Evolutionary conservation across 2,329 filamentous ascomycete species (phyloP).

Genomic region (Aspergillus texensis): DNA sequence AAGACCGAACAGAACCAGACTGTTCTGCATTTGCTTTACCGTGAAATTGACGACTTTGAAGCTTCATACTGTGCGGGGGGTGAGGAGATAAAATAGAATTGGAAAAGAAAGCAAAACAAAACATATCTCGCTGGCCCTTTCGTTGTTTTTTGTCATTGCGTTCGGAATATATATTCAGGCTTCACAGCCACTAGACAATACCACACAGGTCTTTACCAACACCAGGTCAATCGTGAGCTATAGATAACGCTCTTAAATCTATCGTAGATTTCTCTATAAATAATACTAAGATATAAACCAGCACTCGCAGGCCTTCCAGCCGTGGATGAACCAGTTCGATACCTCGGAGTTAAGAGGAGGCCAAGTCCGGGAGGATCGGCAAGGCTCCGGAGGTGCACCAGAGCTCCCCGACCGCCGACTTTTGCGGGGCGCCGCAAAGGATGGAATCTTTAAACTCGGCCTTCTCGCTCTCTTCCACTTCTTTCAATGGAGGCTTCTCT

Average conservation of each 20-base stretch:
- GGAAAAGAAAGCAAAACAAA: not conserved
- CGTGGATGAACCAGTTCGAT: not conserved
- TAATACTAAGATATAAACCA: not conserved
- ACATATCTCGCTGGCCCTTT: not conserved
- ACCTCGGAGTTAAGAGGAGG: not conserved
- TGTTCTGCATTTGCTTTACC: not conserved
- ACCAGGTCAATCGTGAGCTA: accelerated
- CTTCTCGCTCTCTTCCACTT: not conserved
- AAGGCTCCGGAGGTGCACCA: not conserved
- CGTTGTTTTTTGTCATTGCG: not conserved
- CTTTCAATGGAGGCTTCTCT: constrained; percentile 4
- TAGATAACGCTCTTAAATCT: not conserved
- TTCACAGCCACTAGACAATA: not conserved
- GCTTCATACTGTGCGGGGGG: not conserved
- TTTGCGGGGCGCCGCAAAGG: constrained; percentile 11
- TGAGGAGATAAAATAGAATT: not conserved
- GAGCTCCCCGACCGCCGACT: constrained; percentile 9
- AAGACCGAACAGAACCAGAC: constrained; percentile 11
- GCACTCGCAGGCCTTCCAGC: no score
- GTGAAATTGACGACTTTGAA: not conserved
- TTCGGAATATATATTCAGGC: not conserved
- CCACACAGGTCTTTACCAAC: not conserved
- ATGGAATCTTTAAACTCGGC: not conserved
- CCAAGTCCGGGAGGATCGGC: not conserved
- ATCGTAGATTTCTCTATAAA: not conserved